phyloP scores from a whole-genome alignment of 129 eudicot genomes.

The Oenanthe sinensis region DNA sequence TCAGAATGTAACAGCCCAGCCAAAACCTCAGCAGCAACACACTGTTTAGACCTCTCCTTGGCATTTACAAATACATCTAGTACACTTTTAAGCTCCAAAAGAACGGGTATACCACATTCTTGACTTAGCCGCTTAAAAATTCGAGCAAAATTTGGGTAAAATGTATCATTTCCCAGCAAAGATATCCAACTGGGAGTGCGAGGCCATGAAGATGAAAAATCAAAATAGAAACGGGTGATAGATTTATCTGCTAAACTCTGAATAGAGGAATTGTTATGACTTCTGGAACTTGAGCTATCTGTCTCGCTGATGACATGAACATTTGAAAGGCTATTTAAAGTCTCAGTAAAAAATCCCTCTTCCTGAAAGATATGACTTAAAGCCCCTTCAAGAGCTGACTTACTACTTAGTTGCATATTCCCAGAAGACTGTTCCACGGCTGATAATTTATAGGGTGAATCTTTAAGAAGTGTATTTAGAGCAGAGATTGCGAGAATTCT shows the following conservation, averaged over 20 bases:
- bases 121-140: conserved; percentile 84
- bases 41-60: conserved; percentile 83
- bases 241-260: conserved; percentile 97
- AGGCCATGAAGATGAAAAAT: conserved; percentile 96
- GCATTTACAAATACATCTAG: conserved; percentile 67
- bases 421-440: conserved; percentile 25
- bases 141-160: conserved; percentile 87
- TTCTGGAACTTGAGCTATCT: conserved; percentile 55
- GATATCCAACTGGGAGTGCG: conserved; percentile 98
- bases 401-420: conserved; percentile 29
- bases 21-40: conserved; percentile 98
- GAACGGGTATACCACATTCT: conserved; percentile 85
- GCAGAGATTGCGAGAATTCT: conserved; percentile 95
- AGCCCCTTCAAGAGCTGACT: conserved; percentile 79
- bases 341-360: conserved; percentile 79
- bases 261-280: conserved; percentile 67
- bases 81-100: conserved; percentile 52
- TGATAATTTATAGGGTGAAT: conserved; percentile 75
- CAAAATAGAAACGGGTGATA: conserved; percentile 90
- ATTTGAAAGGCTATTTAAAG: conserved; percentile 74
- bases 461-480: conserved; percentile 77
- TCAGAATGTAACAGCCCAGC: conserved; percentile 95
- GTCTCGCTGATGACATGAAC: conserved; percentile 75
- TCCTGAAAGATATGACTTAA: conserved; percentile 68
- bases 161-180: conserved; percentile 77